Evolutionary conservation across 257 asterid species (phyloP).

Genomic region (Orobanche coerulescens): DNA sequence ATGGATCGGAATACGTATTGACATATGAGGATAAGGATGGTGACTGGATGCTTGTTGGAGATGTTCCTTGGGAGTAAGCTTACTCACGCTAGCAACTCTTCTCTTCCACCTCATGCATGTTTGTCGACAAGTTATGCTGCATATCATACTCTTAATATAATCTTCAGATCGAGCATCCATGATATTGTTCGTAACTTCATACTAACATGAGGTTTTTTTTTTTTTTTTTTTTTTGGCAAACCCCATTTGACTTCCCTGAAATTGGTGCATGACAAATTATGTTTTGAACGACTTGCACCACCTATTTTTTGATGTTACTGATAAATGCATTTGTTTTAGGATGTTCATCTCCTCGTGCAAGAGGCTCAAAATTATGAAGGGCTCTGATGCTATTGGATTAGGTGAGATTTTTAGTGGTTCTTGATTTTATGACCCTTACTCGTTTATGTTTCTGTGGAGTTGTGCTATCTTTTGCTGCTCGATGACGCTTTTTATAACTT

Average conservation of each 20-base stretch:
- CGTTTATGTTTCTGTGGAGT: not conserved
- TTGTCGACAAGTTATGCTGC: not conserved
- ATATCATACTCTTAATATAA: not conserved
- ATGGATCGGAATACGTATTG: conserved; percentile 42
- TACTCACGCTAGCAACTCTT: not conserved
- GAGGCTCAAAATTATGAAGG: conserved; percentile 60
- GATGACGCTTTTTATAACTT: not conserved
- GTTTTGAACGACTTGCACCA: not conserved
- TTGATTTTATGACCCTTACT: not conserved
- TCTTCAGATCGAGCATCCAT: not conserved
- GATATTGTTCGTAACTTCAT: not conserved
- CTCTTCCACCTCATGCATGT: not conserved
- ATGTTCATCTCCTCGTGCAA: conserved; percentile 57
- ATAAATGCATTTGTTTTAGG: conserved; percentile 25
- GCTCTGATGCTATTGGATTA: conserved; percentile 61
- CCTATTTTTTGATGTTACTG: not conserved
- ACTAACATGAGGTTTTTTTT: too few species aligned
- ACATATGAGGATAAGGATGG: conserved; percentile 21
- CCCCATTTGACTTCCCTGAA: not conserved
- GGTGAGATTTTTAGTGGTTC: conserved; percentile 27
- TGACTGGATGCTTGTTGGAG: conserved; percentile 25
- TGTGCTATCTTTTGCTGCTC: too few species aligned
- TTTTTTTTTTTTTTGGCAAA: too few species aligned
- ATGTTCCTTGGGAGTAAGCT: conserved; percentile 29
- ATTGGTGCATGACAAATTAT: not conserved